Evolutionary conservation across 2,329 filamentous ascomycete genomes (phyloP).

Genomic region (Xylariaceae sp.): DNA sequence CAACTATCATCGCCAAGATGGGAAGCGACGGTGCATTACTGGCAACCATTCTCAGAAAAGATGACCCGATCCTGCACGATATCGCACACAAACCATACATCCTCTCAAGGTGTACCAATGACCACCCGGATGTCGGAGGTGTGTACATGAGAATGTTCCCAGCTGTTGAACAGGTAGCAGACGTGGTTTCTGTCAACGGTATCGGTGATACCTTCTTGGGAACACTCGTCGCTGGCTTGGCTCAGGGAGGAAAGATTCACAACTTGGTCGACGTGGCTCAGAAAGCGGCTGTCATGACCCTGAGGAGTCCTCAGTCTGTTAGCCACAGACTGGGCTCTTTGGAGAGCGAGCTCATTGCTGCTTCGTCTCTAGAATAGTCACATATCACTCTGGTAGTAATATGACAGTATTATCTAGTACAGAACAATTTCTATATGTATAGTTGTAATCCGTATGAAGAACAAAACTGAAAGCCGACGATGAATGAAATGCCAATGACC

Average conservation of each 20-base stretch:
- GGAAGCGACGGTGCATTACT: conserved; percentile 71
- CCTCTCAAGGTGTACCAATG: conserved; percentile 55
- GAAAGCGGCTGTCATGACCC: conserved; percentile 69
- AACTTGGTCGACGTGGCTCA: conserved; percentile 76
- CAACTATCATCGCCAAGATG: conserved; percentile 78
- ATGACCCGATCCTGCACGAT: conserved; percentile 61
- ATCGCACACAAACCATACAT: conserved; percentile 63
- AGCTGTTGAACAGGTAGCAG: conserved; percentile 58
- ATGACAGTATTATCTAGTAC: no score
- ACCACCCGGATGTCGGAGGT: conserved; percentile 57
- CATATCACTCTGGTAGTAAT: no score
- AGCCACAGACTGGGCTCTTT: conserved; percentile 50
- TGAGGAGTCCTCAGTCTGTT: conserved; percentile 72
- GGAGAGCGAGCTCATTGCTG: conserved; percentile 35
- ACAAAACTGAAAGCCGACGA: no score
- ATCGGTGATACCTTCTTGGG: conserved; percentile 91
- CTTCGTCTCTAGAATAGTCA: conserved; percentile 12
- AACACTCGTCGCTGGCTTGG: conserved; percentile 73
- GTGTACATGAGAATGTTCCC: conserved; percentile 76
- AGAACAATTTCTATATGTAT: no score
- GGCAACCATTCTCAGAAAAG: conserved; percentile 61
- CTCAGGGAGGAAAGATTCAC: conserved; percentile 50
- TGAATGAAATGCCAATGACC: no score
- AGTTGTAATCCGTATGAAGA: no score
- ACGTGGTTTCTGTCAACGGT: conserved; percentile 86